phyloP scores from a whole-genome alignment of 2,329 filamentous ascomycete genomes.

The Diaporthe vexans region DNA sequence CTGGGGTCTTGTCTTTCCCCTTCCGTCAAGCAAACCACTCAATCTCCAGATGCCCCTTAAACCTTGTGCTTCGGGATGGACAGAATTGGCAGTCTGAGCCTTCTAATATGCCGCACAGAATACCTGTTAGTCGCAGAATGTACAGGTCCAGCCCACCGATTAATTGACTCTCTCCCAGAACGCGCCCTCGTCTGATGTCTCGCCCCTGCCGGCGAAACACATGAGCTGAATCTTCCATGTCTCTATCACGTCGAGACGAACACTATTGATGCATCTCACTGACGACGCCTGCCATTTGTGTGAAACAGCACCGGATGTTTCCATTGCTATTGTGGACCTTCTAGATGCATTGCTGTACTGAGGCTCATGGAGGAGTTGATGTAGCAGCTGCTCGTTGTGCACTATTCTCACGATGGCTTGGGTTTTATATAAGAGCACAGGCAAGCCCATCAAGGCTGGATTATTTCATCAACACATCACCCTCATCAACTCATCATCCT shows the following conservation, averaged over 20 bases:
- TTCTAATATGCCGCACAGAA: neutral
- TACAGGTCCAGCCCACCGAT: neutral
- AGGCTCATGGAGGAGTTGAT: neutral
- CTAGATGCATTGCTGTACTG: conserved; percentile 1
- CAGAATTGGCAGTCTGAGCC: neutral
- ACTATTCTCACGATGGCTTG: neutral
- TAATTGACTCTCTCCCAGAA: neutral
- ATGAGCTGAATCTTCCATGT: neutral
- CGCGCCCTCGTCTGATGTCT: conserved; percentile 3
- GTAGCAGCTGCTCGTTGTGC: too few relatives aligned
- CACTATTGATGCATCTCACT: neutral
- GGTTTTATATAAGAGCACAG: neutral
- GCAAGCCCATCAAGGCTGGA: neutral
- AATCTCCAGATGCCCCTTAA: neutral
- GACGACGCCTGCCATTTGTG: conserved; percentile 6
- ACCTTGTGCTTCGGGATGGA: conserved; percentile 14
- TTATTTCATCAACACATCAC: neutral
- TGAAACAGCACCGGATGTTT: conserved; percentile 7
- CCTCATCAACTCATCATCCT: neutral
- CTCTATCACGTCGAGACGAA: conserved; percentile 6
- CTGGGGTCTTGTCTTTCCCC: conserved; percentile 14
- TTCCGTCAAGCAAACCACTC: neutral
- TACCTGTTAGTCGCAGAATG: neutral
- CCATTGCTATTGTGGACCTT: neutral
- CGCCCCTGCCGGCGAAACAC: neutral